These are phyloP conservation scores for Claviceps sp. DNA, from an alignment of 2,329 filamentous ascomycete species.

Conservation along the genomic window DNA sequence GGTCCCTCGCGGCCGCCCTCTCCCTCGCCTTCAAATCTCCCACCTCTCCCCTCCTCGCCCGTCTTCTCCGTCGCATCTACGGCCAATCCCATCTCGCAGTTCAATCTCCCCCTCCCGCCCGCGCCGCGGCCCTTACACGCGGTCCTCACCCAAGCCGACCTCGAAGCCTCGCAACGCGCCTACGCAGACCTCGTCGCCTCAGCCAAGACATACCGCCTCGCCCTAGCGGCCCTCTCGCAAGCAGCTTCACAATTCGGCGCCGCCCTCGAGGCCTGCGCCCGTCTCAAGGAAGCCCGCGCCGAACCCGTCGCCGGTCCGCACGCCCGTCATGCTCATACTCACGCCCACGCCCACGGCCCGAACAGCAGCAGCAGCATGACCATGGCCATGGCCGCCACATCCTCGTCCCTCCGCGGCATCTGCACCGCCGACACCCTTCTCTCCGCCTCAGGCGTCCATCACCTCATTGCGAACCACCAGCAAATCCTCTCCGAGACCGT, in stretches of 20 bases:
- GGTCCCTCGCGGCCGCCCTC: slow-evolving; percentile 27
- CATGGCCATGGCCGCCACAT: slow-evolving; percentile 29
- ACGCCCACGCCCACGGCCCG: slow-evolving; percentile 29
- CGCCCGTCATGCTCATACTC: slow-evolving; percentile 31
- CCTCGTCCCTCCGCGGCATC: slow-evolving; percentile 21
- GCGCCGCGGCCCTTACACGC: slow-evolving; percentile 43
- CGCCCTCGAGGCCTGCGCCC: slow-evolving; percentile 54
- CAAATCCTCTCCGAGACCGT: slow-evolving; percentile 57
- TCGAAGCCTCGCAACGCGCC: slow-evolving; percentile 47
- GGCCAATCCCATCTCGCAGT: slow-evolving; percentile 43
- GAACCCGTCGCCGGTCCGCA: slow-evolving; percentile 33
- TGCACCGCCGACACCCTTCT: slow-evolving; percentile 53
- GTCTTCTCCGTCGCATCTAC: slow-evolving; percentile 52
- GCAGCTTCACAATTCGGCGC: slow-evolving; percentile 51
- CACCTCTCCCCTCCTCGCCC: slow-evolving; percentile 48
- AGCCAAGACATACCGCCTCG: slow-evolving; percentile 50
- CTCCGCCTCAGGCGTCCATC: slow-evolving; percentile 50
- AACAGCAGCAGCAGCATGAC: slow-evolving; percentile 24
- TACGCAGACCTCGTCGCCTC: slow-evolving; percentile 48
- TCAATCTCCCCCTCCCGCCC: slow-evolving; percentile 47
- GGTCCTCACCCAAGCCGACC: slow-evolving; percentile 49
- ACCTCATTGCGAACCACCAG: slow-evolving; percentile 56
- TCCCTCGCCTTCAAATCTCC: slow-evolving; percentile 42
- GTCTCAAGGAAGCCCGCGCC: slow-evolving; percentile 51
- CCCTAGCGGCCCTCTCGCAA: slow-evolving; percentile 45